Base-by-base conservation (phyloP, 2,329 filamentous ascomycete genomes). In the Colletotrichum tanaceti region DNA sequence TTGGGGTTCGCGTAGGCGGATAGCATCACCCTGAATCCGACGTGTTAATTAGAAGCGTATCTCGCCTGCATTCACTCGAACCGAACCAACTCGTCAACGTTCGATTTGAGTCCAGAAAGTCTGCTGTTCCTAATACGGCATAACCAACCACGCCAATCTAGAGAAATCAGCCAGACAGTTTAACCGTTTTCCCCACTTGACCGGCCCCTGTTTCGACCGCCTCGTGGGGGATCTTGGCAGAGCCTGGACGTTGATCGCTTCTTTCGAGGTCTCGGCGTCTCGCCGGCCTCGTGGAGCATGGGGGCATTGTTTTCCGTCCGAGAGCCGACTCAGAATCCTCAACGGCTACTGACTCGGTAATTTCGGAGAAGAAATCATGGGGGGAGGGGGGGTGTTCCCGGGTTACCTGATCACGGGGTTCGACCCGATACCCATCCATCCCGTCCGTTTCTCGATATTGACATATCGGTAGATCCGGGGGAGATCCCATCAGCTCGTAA, bases 101-200 rank as follows among this genome's bases (percentile, higher is more conserved):
- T n/a, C n/a, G 22, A 16, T 49, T 55, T 49, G 58, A 65, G 63
- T 65, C n/a, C 58, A 62, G 58, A 65, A 55, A 61, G 47, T 41
- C 57, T 61, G 22, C 47, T 20, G 16, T 13, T 14, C 32, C 13
- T 16, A 14, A n/a, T n/a, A n/a, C n/a, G 24, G 52, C 11, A 54
- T 28, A 1, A 9, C 28, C 18, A 28, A n/a, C 5, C 28, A 43
- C 28, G 5, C 5, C 24, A 28, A 5, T 18, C 6, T 5, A 32
- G 9, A n/a, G 10, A n/a, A 41, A 14, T 16, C 38, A 11, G 13
- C 24, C 11, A 2, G 52, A 18, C 52, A 4, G 22, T 16, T 54
- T 20, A 24, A 7, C 4, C 24, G 5, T 5, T 6, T 11, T 4
- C 5, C 13, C 20, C 18, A 58, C 6, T 11, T 16, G 4, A 5